A percentile compares a stretch with the other conserved stretches of the same genome.
phyloP scores from a whole-genome alignment of 352 stramenopile species.

The Phytophthora pinifolia region DNA sequence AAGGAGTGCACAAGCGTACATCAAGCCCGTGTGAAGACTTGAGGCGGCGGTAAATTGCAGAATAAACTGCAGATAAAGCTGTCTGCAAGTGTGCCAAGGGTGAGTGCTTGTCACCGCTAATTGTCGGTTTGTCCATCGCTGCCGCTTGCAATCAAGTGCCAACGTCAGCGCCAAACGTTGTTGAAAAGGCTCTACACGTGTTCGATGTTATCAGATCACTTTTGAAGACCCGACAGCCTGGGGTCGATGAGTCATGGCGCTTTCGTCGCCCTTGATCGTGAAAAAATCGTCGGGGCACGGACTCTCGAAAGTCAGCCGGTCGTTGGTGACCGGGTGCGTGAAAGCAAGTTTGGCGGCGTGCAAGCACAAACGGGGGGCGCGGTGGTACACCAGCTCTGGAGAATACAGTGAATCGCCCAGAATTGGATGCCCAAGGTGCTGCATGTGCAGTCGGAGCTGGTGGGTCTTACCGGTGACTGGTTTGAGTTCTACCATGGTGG shows the following conservation, averaged over 20 bases:
- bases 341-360: slow-evolving; percentile 48
- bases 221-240: background rate
- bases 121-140: background rate
- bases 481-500: slow-evolving; percentile 61
- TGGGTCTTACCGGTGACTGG: slow-evolving; percentile 90
- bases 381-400: slow-evolving; percentile 36
- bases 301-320: slow-evolving; percentile 39
- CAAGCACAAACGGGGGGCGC: slow-evolving; percentile 48
- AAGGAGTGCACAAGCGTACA: background rate
- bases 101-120: too few relatives aligned
- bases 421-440: slow-evolving; percentile 91
- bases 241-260: slow-evolving; percentile 7
- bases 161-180: too few relatives aligned
- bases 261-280: slow-evolving; percentile 3
- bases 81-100: too few relatives aligned
- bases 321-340: slow-evolving; percentile 42
- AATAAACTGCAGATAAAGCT: slow-evolving; percentile 6
- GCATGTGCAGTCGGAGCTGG: slow-evolving; percentile 94
- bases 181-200: too few relatives aligned
- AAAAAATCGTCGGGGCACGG: slow-evolving; percentile 23
- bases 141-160: too few relatives aligned
- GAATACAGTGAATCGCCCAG: slow-evolving; percentile 91
- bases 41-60: background rate
- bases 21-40: background rate
- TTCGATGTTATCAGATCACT: too few relatives aligned